Evolutionary conservation across 2,329 filamentous ascomycete species (phyloP).

Genomic region (Rutstroemia sp.): DNA sequence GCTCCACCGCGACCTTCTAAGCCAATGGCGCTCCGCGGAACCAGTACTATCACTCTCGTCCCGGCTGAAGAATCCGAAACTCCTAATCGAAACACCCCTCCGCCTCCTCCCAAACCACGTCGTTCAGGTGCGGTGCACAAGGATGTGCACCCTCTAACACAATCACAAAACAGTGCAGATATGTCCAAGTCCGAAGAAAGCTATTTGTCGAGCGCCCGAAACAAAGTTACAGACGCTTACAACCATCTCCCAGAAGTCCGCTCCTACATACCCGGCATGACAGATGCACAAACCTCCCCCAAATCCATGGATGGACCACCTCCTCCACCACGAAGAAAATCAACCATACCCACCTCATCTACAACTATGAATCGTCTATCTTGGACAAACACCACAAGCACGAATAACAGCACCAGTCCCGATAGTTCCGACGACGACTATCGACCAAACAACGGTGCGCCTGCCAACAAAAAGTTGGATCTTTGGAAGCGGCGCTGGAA

Average conservation of each 20-base stretch:
- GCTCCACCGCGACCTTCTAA: conserved; percentile 52
- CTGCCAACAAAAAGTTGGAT: conserved; percentile 59
- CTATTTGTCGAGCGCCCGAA: conserved; percentile 25
- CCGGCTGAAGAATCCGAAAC: conserved; percentile 32
- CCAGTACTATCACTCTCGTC: conserved; percentile 17
- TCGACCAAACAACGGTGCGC: conserved; percentile 12
- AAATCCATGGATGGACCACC: conserved; percentile 13
- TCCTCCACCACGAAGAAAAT: conserved; percentile 18
- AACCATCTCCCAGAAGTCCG: conserved; percentile 28
- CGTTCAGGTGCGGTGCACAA: conserved; percentile 13
- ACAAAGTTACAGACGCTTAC: conserved; percentile 27
- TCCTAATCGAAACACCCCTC: conserved; percentile 35
- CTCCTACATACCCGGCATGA: conserved; percentile 23
- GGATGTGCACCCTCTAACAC: conserved; percentile 21
- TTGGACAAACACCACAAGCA: not conserved
- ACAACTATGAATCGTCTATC: conserved; percentile 13
- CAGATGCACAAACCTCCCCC: not conserved
- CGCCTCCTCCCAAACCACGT: conserved; percentile 25
- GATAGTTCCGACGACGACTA: conserved; percentile 26
- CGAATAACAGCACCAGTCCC: conserved; percentile 14
- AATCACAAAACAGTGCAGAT: conserved; percentile 23
- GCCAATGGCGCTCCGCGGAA: conserved; percentile 45
- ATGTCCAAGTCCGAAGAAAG: conserved; percentile 7
- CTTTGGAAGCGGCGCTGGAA: conserved; percentile 64
- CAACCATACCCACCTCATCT: conserved; percentile 4